Evolutionary conservation across 2,329 filamentous ascomycete genomes (phyloP).

Genomic region (Coleophoma crateriformis): DNA sequence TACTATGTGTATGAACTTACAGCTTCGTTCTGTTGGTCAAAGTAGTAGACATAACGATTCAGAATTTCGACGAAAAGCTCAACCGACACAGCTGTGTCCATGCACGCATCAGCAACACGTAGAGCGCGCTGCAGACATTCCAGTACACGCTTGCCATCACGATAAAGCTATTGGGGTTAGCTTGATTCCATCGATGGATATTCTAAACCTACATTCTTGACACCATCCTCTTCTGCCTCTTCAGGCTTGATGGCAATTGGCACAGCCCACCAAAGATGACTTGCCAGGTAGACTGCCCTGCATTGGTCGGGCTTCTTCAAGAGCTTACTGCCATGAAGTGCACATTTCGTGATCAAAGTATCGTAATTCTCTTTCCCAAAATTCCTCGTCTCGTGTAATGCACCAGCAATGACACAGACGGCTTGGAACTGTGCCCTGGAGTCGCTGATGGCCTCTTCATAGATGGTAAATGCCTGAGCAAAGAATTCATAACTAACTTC

Average conservation of each 20-base stretch:
- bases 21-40: constrained; percentile 97
- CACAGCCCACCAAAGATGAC: constrained; percentile 96
- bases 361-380: constrained; percentile 98
- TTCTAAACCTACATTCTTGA: constrained; percentile 56
- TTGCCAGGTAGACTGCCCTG: constrained; percentile 90
- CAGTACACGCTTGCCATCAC: constrained; percentile 92
- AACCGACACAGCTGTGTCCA: constrained; percentile 96
- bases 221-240: constrained; percentile 67
- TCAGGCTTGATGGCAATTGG: constrained; percentile 74
- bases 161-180: constrained; percentile 65
- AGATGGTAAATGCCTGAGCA: constrained; percentile 95
- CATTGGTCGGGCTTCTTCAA: constrained; percentile 98
- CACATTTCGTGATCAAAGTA: constrained; percentile 95
- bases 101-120: constrained; percentile 94
- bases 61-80: constrained; percentile 98
- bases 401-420: constrained; percentile 87
- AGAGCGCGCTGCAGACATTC: constrained; percentile 94
- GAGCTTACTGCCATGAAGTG: constrained; percentile 92
- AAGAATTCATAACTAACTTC: constrained; percentile 98
- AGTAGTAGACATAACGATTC: constrained; percentile 98
- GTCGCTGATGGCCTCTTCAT: constrained; percentile 93
- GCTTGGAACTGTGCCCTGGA: constrained; percentile 97
- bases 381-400: constrained; percentile 79
- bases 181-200: neutral
- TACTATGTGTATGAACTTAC: constrained; percentile 38